Percentiles rank a stretch among this genome's conserved stretches.
These are phyloP conservation scores for Collybia mongolica DNA, from an alignment of 768 basidiomycete species.

Conservation along the genomic window DNA sequence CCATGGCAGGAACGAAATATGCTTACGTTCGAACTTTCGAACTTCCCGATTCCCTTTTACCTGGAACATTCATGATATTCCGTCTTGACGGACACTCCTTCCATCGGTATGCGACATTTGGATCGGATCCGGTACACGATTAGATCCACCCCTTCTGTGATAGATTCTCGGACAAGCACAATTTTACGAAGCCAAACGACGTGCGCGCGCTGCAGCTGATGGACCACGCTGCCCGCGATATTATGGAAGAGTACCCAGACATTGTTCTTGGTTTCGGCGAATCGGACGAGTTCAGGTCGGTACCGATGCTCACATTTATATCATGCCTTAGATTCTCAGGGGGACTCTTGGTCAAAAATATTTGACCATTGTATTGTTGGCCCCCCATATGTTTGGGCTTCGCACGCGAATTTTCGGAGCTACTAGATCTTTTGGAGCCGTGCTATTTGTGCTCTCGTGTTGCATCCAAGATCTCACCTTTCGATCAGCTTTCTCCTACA, in stretches of 20 bases:
- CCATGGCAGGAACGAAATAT: constrained; percentile 92
- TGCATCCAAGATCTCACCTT: constrained; percentile 1
- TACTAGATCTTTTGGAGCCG: too few relatives aligned
- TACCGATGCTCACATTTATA: background rate
- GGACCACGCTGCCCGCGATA: constrained; percentile 81
- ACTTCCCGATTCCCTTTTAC: constrained; percentile 82
- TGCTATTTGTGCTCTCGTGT: background rate
- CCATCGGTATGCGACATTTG: constrained; percentile 60
- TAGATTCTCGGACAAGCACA: constrained; percentile 85
- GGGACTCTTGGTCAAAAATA: too few relatives aligned
- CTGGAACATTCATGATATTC: constrained; percentile 79
- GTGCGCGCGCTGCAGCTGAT: constrained; percentile 81
- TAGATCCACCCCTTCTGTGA: background rate
- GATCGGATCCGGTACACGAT: background rate
- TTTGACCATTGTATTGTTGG: background rate
- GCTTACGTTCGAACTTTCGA: constrained; percentile 91
- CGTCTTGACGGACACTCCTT: constrained; percentile 94
- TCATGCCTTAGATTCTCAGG: too few relatives aligned
- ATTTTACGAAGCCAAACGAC: constrained; percentile 92
- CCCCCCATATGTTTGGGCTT: background rate
- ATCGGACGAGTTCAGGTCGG: constrained; percentile 94
- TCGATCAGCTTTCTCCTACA: constrained; percentile 79
- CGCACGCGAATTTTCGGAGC: background rate
- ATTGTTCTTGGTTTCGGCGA: constrained; percentile 90
- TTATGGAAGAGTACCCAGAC: constrained; percentile 84